phyloP scores from a whole-genome alignment of 495 filamentous ascomycete species.

The Astrothelium subdiscretum region DNA sequence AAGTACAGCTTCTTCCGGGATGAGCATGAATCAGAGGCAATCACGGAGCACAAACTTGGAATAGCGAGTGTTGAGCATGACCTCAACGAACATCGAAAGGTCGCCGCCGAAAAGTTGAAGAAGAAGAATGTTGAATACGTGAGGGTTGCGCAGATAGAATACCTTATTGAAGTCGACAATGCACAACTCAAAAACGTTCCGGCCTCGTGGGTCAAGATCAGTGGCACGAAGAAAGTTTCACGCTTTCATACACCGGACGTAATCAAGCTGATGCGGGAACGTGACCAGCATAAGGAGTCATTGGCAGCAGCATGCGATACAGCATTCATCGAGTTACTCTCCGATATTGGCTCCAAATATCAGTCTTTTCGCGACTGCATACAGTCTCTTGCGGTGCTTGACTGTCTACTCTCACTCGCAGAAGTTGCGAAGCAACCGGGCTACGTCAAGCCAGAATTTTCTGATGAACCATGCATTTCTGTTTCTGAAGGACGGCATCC shows the following conservation, averaged over 20 bases:
- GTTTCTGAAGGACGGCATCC: constrained; percentile 79
- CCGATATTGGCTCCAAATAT: constrained; percentile 67
- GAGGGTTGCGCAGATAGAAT: constrained; percentile 82
- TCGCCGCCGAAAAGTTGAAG: constrained; percentile 55
- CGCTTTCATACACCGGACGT: constrained; percentile 94
- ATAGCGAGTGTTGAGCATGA: constrained; percentile 86
- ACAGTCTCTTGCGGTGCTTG: constrained; percentile 72
- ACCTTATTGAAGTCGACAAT: constrained; percentile 84
- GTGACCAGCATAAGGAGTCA: constrained; percentile 90
- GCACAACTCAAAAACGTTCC: constrained; percentile 70
- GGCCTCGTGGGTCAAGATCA: constrained; percentile 88
- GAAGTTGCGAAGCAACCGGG: constrained; percentile 74
- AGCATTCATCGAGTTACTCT: constrained; percentile 62
- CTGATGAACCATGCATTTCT: constrained; percentile 53
- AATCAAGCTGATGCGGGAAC: constrained; percentile 65
- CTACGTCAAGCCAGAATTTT: constrained; percentile 79
- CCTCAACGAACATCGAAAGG: constrained; percentile 60
- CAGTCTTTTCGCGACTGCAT: constrained; percentile 82
- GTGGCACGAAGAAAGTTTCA: constrained; percentile 82
- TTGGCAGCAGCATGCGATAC: constrained; percentile 84
- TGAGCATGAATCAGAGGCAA: constrained; percentile 71
- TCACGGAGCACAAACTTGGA: constrained; percentile 76
- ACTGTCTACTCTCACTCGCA: constrained; percentile 81
- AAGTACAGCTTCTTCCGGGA: constrained; percentile 92
- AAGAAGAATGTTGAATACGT: constrained; percentile 63